Conservation (phyloP, 225 moss, liverwort and hornwort genomes). For the Lunularia cruciata region DNA sequence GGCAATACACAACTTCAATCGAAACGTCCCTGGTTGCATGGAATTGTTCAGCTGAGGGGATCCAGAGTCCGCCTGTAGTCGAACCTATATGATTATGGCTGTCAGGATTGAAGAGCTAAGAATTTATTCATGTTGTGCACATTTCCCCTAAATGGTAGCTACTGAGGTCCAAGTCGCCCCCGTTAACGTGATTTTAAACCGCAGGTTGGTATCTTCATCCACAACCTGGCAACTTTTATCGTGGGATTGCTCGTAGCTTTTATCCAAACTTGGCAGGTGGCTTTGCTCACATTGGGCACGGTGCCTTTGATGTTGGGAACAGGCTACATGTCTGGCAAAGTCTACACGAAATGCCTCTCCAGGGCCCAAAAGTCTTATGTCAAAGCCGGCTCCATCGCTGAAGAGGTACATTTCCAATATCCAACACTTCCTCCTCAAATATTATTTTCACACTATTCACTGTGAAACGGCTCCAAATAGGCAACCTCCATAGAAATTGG, state of each 20-base stretch:
- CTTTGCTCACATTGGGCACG: conserved; percentile 71
- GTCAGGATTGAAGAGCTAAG: no score
- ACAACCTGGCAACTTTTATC: conserved; percentile 71
- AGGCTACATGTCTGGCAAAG: conserved; percentile 44
- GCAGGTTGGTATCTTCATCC: conserved; percentile 82
- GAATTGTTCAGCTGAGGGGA: no score
- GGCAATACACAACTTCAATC: no score
- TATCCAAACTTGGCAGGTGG: conserved; percentile 75
- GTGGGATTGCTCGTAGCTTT: conserved; percentile 71
- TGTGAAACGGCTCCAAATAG: no score
- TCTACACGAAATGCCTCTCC: conserved; percentile 11
- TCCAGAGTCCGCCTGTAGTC: no score
- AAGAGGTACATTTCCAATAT: conserved; percentile 24
- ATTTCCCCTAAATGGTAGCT: neutral
- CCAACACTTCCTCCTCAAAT: no score
- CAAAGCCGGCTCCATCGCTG: conserved; percentile 26
- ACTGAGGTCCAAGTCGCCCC: no score
- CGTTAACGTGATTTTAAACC: neutral
- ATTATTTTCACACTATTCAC: no score
- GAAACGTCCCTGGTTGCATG: no score
- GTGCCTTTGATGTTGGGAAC: conserved; percentile 77
- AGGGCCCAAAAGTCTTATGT: conserved; percentile 16
- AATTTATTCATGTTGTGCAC: no score
- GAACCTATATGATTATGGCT: no score
- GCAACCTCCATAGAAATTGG: no score